A percentile compares a stretch with the other conserved stretches of the same genome.
These are phyloP conservation scores for Plicaturopsis crispa DNA, from an alignment of 768 basidiomycete species.

Conservation along the genomic window DNA sequence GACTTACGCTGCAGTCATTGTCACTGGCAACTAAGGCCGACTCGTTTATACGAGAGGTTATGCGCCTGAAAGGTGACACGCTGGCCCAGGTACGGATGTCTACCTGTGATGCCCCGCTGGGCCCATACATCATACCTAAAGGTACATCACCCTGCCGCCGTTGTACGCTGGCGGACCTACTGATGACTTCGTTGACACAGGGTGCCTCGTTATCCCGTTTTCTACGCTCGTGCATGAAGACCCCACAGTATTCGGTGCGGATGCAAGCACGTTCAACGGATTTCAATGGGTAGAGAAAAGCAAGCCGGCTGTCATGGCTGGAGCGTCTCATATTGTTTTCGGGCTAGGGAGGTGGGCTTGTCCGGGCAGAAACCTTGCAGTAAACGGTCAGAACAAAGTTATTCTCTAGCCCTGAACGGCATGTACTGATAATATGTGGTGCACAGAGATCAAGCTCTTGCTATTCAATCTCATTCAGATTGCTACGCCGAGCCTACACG, in stretches of 20 bases:
- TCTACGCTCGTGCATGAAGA: conserved; percentile 21
- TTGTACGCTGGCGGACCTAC: no score
- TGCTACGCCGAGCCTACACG: conserved; percentile 21
- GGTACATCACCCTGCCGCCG: conserved; percentile 10
- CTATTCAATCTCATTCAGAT: conserved; percentile 21
- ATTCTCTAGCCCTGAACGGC: neutral
- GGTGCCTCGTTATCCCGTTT: conserved; percentile 20
- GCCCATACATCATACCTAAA: conserved; percentile 21
- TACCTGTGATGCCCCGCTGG: conserved; percentile 17
- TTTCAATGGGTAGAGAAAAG: conserved; percentile 20
- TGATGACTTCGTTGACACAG: conserved; percentile 6
- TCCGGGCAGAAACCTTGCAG: conserved; percentile 23
- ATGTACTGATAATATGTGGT: neutral
- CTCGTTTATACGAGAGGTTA: conserved; percentile 28
- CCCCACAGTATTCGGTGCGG: conserved; percentile 14
- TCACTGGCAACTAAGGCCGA: conserved; percentile 21
- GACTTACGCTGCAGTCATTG: conserved; percentile 18
- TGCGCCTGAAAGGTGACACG: conserved; percentile 28
- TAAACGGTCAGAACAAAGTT: conserved; percentile 16
- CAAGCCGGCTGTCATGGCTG: conserved; percentile 21
- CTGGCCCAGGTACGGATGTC: conserved; percentile 21
- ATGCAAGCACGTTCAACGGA: conserved; percentile 19
- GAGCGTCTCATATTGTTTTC: conserved; percentile 22
- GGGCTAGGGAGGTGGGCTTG: conserved; percentile 27
- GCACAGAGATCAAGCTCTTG: conserved; percentile 25